Evolutionary conservation across 176 grass and related monocot species (phyloP), one percentile per base, ranked within the genome.

Genomic region (Carex myosuroides): DNA sequence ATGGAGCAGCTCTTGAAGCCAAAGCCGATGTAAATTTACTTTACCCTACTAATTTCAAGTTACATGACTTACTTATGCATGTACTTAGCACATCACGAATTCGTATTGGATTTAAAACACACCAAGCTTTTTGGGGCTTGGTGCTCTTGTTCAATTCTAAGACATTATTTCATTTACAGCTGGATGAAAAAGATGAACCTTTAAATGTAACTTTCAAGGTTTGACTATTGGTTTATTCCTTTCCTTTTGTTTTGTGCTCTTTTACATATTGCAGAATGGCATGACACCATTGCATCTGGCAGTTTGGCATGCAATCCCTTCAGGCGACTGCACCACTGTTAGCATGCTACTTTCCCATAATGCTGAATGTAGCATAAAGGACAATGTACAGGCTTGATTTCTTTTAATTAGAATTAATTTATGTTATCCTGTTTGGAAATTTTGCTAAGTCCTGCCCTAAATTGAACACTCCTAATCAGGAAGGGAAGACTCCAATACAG

Each of bases 231-330:
- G 32, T 85, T 39, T 21, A 48, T 33, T 61, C 60, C 41, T 75
- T 76, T 22, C 39, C 39, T 68, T 5, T 13, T 79, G 0, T 68
- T 11, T 20, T 79, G 32, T 1, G 14, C 6, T 42, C 14, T 81
- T 61, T 55, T 21, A 20, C 59, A 14, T 93, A 73, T 75, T 91
- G 86, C 87, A 99, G 96, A 99, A 99, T 60, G 96, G 96, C 75
- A 99, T 99, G 96, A 93, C 92, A 52, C 93, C 96, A 18, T 79
- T 99, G 77, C 96, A 99, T 87, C 87, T 99, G 80, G 96, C 93
- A 73, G 96, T 95, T 79, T 99, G 96, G 96, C 91, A 99, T 81
- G 89, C 96, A 85, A 58, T 95, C 63, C 88, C 89, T 80, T 79
- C 80, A 81, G 93, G 88, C 64, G 85, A 95, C 79, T 92, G 88